Base-by-base conservation (phyloP, 1,284 basidiomycete species). In the Boletus sp. region DNA sequence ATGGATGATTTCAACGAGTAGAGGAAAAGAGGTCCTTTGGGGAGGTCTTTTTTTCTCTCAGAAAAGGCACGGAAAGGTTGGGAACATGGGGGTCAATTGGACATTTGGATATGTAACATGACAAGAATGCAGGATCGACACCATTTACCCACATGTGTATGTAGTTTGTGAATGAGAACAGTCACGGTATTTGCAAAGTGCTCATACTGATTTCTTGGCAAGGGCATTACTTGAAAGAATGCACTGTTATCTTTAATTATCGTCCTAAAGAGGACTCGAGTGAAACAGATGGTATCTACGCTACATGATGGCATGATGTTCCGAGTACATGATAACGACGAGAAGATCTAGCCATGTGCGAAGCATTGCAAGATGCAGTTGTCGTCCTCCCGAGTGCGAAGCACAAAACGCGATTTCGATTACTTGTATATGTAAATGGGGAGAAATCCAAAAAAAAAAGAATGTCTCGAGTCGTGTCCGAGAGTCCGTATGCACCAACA, bases 1-100 rank as follows among this genome's bases (percentile, higher is more conserved):
- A 56, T 72, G 65, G 67, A 71, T 0, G 71, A 64, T 15, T 73
- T 73, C 45, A 70, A 63, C n/a, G 63, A 64, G 20, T 63, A 27
- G 12, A 9, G 16, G 1, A 1, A 22, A 15, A 8, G 4, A 9
- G 37, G 18, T n/a, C 37, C 8, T 11, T n/a, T 39, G 11, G 8
- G 16, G 7, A 18, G 16, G 35, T 35, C 27, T 7, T 29, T 29
- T 29, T 8, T 29, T 29, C 27, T 29, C 7, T 6, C 4, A 39
- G 12, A 11, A 44, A 44, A 11, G 7, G 13, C 13, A 13, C 22
- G 42, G 12, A 13, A 22, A 4, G 44, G 20, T 9, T 8, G 29
- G 12, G 15, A 7, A 22, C 16, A 20, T 9, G 29, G n/a, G 15
- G 35, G n/a, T 29, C n/a, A n/a, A 45, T 45, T n/a, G 45, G 46